A percentile compares a stretch with the other conserved stretches of the same genome.
Evolutionary conservation across 441 rosid genomes (phyloP).

Genomic region (Gossypium davidsonii): DNA sequence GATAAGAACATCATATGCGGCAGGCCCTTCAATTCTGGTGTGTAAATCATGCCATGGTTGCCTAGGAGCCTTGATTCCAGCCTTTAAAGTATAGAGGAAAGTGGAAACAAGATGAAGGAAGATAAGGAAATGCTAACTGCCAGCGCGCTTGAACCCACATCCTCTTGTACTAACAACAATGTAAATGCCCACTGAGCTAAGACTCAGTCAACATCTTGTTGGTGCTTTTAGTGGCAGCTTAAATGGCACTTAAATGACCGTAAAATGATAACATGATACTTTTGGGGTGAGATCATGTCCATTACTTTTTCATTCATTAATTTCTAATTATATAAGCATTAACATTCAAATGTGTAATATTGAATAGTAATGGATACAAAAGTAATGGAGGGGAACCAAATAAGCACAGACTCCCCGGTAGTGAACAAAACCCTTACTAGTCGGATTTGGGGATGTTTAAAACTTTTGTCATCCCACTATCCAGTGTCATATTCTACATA

Average conservation of each 20-base stretch:
- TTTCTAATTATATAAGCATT: no score
- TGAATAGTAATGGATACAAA: no score
- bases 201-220: not conserved
- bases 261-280: no score
- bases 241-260: not conserved
- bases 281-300: no score
- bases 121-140: not conserved
- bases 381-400: no score
- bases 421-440: not conserved
- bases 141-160: no score
- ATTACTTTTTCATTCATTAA: no score
- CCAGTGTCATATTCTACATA: no score
- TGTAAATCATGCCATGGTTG: slow-evolving; percentile 97
- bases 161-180: no score
- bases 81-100: slow-evolving; percentile 28
- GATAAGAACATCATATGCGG: slow-evolving; percentile 86
- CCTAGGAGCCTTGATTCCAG: slow-evolving; percentile 70
- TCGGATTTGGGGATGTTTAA: not conserved
- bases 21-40: slow-evolving; percentile 84
- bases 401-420: no score
- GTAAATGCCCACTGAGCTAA: no score
- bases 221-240: not conserved
- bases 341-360: no score
- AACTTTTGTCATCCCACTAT: not conserved
- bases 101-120: not conserved